Evolutionary conservation across 768 basidiomycete genomes (phyloP).

Genomic region (Multifurca ochricompacta): DNA sequence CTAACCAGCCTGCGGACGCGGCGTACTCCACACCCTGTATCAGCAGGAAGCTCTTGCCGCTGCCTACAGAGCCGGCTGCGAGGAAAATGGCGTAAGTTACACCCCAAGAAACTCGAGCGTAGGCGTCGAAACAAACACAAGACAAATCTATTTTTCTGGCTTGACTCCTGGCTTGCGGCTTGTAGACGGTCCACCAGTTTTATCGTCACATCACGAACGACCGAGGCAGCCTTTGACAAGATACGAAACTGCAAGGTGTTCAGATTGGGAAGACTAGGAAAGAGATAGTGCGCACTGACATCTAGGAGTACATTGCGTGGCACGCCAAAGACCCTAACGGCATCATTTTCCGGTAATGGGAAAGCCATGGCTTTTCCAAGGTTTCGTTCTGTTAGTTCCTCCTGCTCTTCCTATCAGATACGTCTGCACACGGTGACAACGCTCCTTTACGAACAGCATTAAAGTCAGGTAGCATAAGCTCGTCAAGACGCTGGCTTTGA

Average conservation of each 20-base stretch:
- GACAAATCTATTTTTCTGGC: constrained; percentile 47
- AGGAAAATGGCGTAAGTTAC: constrained; percentile 10
- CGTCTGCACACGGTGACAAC: neutral
- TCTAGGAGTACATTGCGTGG: constrained; percentile 14
- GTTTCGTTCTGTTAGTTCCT: constrained; percentile 11
- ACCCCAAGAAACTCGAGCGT: neutral
- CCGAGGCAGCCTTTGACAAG: constrained; percentile 61
- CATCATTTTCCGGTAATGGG: constrained; percentile 20
- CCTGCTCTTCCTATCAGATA: neutral
- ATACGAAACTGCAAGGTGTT: constrained; percentile 47
- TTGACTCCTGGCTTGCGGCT: constrained; percentile 39
- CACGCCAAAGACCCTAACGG: constrained; percentile 12
- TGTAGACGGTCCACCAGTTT: constrained; percentile 47
- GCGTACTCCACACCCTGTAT: constrained; percentile 73
- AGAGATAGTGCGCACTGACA: neutral
- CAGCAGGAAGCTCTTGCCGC: constrained; percentile 74
- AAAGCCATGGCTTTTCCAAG: constrained; percentile 13
- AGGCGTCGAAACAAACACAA: constrained; percentile 45
- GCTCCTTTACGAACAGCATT: constrained; percentile 32
- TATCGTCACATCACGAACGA: constrained; percentile 63
- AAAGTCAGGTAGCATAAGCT: constrained; percentile 36
- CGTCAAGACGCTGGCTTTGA: constrained; percentile 29
- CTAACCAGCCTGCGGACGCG: constrained; percentile 60
- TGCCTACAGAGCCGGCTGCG: constrained; percentile 65
- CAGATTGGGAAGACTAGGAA: neutral